These are phyloP conservation scores for Ophiostoma piceae DNA, from an alignment of 2,329 filamentous ascomycete species.

Conservation along the genomic window DNA sequence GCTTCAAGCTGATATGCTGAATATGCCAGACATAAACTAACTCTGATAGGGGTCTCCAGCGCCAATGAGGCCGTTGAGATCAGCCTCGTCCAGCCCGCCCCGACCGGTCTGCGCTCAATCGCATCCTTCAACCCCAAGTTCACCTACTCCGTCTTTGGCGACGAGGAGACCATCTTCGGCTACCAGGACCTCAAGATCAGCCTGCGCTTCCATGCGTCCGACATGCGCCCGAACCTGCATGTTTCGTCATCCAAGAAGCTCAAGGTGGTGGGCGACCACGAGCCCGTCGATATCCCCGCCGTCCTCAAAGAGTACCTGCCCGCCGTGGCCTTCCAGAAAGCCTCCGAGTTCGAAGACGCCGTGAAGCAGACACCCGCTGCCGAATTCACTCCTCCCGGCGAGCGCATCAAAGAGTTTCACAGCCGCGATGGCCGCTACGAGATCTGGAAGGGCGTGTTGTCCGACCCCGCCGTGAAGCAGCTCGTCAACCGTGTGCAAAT, in stretches of 20 bases:
- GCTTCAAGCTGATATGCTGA: too few relatives aligned
- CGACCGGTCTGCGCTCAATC: conserved; percentile 50
- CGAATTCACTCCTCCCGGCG: conserved; percentile 67
- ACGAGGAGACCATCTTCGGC: conserved; percentile 87
- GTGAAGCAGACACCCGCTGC: conserved; percentile 42
- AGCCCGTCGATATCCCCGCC: conserved; percentile 63
- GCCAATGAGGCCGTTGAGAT: conserved; percentile 60
- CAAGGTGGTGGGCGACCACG: conserved; percentile 59
- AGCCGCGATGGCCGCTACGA: conserved; percentile 62
- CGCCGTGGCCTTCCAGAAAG: conserved; percentile 61
- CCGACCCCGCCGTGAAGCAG: conserved; percentile 62
- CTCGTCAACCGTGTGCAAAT: conserved; percentile 79
- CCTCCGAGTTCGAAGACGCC: conserved; percentile 56
- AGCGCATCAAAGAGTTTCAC: conserved; percentile 60
- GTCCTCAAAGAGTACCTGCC: conserved; percentile 63
- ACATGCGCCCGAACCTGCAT: conserved; percentile 72
- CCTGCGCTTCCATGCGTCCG: conserved; percentile 60
- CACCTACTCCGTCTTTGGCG: conserved; percentile 87
- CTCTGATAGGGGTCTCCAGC: conserved; percentile 50
- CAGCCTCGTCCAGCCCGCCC: conserved; percentile 50
- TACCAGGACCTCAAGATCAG: conserved; percentile 76
- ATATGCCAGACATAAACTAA: background rate
- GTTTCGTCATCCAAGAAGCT: conserved; percentile 69
- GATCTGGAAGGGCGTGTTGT: conserved; percentile 74
- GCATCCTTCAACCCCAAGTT: conserved; percentile 76